Conservation (phyloP, 805 yeast genomes). For the Suhomyces kilbournensis region DNA sequence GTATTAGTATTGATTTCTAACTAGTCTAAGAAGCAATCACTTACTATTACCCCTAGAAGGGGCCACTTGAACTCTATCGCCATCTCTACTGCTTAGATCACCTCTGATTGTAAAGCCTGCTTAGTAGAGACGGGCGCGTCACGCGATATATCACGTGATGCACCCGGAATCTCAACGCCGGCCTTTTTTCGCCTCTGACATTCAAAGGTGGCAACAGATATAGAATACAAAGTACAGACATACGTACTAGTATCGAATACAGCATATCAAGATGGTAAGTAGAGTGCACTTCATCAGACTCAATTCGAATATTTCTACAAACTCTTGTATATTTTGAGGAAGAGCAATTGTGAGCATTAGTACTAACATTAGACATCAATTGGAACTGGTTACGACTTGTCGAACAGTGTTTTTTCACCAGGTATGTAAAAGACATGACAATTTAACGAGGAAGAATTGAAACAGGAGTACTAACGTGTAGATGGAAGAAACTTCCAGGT, state of each 20-base stretch:
- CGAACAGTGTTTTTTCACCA: slow-evolving; percentile 92
- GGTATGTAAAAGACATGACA: slow-evolving; percentile 32
- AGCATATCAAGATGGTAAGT: slow-evolving; percentile 6
- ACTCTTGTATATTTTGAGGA: no score
- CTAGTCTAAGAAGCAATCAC: slow-evolving; percentile 9
- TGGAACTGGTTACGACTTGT: slow-evolving; percentile 98
- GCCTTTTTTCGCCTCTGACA: background rate
- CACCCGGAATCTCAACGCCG: background rate
- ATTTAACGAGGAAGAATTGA: background rate
- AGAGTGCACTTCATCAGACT: no score
- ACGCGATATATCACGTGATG: background rate
- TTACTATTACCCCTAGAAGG: slow-evolving; percentile 13
- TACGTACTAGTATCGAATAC: background rate
- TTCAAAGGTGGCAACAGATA: background rate
- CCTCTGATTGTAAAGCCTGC: background rate
- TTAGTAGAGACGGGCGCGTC: background rate
- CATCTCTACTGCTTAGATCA: slow-evolving; percentile 1
- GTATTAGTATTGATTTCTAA: slow-evolving; percentile 15
- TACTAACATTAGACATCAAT: slow-evolving; percentile 65
- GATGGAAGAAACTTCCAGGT: slow-evolving; percentile 97
- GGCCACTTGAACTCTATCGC: slow-evolving; percentile 17
- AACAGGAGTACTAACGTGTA: slow-evolving; percentile 39
- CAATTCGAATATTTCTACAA: background rate
- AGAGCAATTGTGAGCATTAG: no score
- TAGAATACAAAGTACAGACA: background rate